Conservation (phyloP, 2,329 filamentous ascomycete species). For the Leptodontidium sp. region DNA sequence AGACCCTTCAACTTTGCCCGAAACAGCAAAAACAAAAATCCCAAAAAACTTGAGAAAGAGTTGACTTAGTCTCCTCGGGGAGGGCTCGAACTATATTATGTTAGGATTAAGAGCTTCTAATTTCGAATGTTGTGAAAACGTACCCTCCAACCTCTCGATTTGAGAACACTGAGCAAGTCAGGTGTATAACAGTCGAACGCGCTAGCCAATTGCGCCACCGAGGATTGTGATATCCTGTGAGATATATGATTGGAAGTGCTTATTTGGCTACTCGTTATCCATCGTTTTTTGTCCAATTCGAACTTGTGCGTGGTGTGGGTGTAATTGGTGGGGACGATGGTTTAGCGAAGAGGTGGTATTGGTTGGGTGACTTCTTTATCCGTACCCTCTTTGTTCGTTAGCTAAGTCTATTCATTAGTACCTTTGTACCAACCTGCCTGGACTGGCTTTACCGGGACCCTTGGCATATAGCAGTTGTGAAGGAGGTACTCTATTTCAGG, state of each 20-base stretch:
- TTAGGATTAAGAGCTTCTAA: no score
- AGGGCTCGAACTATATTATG: conserved; percentile 14
- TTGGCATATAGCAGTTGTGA: not conserved
- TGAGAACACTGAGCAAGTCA: no score
- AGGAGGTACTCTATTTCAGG: not conserved
- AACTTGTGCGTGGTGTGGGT: not conserved
- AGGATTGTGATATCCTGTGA: not conserved
- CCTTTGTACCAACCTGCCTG: no score
- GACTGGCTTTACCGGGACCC: not conserved
- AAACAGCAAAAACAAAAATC: not conserved
- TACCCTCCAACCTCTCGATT: conserved; percentile 7
- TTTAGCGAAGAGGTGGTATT: not conserved
- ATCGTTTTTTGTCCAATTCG: not conserved
- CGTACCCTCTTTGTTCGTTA: no score
- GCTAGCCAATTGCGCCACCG: conserved; percentile 27
- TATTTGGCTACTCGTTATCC: not conserved
- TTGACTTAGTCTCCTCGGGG: not conserved
- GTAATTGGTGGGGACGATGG: not conserved
- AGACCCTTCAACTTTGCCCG: no score
- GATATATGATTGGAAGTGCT: not conserved
- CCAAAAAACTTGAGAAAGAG: not conserved
- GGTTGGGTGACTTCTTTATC: not conserved
- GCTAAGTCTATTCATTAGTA: no score
- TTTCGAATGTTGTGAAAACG: no score
- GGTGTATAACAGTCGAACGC: conserved; percentile 14